phyloP scores from a whole-genome alignment of 345 rosid genomes.

The Camelina neglecta region DNA sequence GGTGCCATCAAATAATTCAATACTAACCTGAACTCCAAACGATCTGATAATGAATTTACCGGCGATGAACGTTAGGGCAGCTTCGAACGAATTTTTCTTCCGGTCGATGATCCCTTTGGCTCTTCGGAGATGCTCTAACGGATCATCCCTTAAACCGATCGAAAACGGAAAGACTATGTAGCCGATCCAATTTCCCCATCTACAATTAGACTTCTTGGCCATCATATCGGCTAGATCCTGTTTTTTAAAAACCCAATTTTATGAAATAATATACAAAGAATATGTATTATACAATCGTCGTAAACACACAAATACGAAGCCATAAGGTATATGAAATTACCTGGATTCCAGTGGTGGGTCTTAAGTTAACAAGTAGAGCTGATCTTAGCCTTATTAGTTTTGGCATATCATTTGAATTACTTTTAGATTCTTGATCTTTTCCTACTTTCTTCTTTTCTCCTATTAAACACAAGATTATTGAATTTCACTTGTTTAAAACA shows the following conservation, averaged over 20 bases:
- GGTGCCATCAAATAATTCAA: not conserved
- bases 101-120: conserved; percentile 57
- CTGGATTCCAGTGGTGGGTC: conserved; percentile 67
- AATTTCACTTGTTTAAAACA: not conserved
- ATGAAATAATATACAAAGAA: not conserved
- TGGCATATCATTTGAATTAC: conserved; percentile 37
- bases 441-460: conserved; percentile 39
- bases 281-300: not conserved
- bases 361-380: conserved; percentile 57
- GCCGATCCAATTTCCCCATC: conserved; percentile 71
- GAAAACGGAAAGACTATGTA: conserved; percentile 58
- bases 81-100: conserved; percentile 62
- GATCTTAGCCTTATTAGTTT: conserved; percentile 54
- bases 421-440: conserved; percentile 32
- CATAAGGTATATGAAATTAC: conserved; percentile 31
- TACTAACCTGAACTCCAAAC: conserved; percentile 53
- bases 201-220: conserved; percentile 48
- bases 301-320: not conserved
- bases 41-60: conserved; percentile 39
- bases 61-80: conserved; percentile 30
- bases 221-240: conserved; percentile 63
- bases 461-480: not conserved
- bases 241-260: not conserved
- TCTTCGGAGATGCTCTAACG: conserved; percentile 52
- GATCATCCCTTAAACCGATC: conserved; percentile 50